Conservation (phyloP, 345 rosid species). For the Rhodamnia rubescens region DNA sequence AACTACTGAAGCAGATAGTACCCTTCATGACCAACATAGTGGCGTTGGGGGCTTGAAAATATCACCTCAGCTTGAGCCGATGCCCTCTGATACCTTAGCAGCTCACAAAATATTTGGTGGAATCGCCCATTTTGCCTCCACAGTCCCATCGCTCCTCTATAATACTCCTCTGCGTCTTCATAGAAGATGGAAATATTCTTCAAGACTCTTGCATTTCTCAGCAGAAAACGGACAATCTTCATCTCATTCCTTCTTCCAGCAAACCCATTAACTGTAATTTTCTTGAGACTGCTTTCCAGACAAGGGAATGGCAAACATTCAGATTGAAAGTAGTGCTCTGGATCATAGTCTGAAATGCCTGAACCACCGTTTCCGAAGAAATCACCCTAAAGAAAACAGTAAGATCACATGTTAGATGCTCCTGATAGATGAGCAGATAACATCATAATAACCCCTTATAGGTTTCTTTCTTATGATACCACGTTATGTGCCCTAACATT, state of each 20-base stretch:
- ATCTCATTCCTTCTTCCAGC: slow-evolving; percentile 3
- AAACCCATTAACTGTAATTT: slow-evolving; percentile 1
- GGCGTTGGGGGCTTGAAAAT: background rate
- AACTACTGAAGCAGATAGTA: background rate
- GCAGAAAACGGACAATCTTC: background rate
- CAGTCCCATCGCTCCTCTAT: background rate
- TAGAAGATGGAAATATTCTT: background rate
- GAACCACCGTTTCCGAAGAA: background rate
- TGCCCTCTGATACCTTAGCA: background rate
- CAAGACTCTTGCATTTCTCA: background rate
- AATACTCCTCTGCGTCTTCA: background rate
- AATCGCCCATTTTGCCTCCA: background rate
- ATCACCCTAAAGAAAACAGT: background rate
- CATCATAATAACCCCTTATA: background rate
- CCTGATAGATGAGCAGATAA: background rate
- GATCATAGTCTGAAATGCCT: background rate
- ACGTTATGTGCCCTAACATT: background rate
- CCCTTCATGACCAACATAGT: background rate
- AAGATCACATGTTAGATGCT: background rate
- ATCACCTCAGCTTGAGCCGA: background rate
- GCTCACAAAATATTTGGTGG: background rate
- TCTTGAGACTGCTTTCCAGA: slow-evolving; percentile 1
- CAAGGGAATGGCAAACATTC: slow-evolving; percentile 4
- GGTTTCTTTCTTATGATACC: background rate
- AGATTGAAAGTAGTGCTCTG: slow-evolving; percentile 3